Evolutionary conservation across 371 early-diverging fungal genomes (phyloP).

Genomic region (Basidiobolus meristosporus): DNA sequence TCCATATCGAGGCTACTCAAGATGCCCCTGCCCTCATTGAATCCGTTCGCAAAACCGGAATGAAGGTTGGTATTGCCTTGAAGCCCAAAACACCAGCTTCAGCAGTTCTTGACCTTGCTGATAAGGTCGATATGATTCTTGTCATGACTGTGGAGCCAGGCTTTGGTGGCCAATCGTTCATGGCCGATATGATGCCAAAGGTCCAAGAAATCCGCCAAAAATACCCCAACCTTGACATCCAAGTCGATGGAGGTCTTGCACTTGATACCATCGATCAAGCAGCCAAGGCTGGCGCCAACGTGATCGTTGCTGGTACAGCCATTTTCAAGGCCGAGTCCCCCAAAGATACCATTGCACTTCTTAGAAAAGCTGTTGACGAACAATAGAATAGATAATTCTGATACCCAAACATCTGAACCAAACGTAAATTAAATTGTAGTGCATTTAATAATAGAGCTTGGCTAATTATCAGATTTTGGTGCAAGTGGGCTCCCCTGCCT

Average conservation of each 20-base stretch:
- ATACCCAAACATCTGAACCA: no score
- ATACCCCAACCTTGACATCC: slow-evolving; percentile 81
- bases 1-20: slow-evolving; percentile 84
- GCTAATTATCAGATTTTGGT: no score
- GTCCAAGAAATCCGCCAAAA: slow-evolving; percentile 44
- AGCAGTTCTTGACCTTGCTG: slow-evolving; percentile 35
- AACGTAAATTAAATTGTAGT: no score
- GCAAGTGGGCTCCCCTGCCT: no score
- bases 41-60: slow-evolving; percentile 56
- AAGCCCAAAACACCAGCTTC: slow-evolving; percentile 83
- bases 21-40: slow-evolving; percentile 58
- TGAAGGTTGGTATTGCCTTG: slow-evolving; percentile 89
- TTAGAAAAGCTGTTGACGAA: slow-evolving; percentile 38
- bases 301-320: slow-evolving; percentile 93
- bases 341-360: slow-evolving; percentile 40
- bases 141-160: slow-evolving; percentile 99
- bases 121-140: slow-evolving; percentile 74
- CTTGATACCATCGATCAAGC: slow-evolving; percentile 71
- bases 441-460: no score
- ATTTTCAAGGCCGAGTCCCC: slow-evolving; percentile 76
- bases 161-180: slow-evolving; percentile 90
- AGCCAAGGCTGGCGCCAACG: slow-evolving; percentile 89
- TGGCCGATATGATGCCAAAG: slow-evolving; percentile 75
- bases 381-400: not conserved
- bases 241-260: slow-evolving; percentile 96